Base-by-base conservation (phyloP, 1,139 yeast genomes). In the Yamadazyma oceani region DNA sequence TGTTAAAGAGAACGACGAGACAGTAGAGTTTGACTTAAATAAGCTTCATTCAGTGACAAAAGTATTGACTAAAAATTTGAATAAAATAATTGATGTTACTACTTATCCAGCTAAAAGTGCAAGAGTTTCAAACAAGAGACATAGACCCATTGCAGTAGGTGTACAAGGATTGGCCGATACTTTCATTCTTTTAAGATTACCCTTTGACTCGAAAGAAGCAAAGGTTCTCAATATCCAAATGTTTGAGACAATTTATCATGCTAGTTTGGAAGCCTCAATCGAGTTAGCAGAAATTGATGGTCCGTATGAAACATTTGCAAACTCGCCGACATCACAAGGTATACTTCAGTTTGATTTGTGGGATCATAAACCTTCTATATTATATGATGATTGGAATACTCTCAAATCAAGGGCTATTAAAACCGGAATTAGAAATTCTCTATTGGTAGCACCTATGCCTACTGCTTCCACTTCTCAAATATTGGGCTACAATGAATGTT, bases 401-500 rank as follows among this genome's bases (percentile, higher is more conserved):
- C 65, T 86, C 54, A 87, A 85, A 64, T 72, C 63, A 23, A 69
- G 79, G 38, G 62, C 87, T 51, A 69, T 70, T 44, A 65, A 69
- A 53, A 66, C 78, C 56, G 96, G 96, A 36, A 50, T 87, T 42
- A 72, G 96, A 55, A 87, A 87, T 72, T 87, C 96, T 12, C 66
- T 87, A 52, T 69, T 88, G 39, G 86, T 86, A 39, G 96, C 95
- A 3, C 95, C 95, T 34, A 87, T 87, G 96, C 96, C 96, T 31
- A 87, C 96, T 22, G 96, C 96, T 2, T 86, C 95, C 2, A 87
- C 96, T 2, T 88, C 96, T 13, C 95, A 87, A 65, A 87, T 87
- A 44, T 71, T 87, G 46, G 96, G 96, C 31, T 83, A 78, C 69
- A 88, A 84, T 55, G 96, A 87, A 62, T 87, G 96, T 60, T 87